Conservation (phyloP, 306 rosid species). For the Luffa aegyptiaca region DNA sequence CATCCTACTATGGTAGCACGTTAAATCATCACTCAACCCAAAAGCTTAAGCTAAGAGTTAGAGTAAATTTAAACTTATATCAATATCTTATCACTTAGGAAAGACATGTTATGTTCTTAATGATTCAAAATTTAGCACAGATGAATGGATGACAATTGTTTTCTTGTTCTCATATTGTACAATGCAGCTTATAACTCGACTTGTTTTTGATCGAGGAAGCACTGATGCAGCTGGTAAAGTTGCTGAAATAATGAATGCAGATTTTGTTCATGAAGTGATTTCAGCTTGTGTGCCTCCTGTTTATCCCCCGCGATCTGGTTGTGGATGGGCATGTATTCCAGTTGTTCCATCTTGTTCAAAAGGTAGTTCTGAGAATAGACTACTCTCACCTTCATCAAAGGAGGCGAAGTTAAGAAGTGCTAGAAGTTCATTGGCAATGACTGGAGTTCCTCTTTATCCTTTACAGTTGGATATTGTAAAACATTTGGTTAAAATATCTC, state of each 20-base stretch:
- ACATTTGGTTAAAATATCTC: conserved; percentile 91
- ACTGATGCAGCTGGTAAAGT: conserved; percentile 94
- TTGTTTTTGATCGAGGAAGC: conserved; percentile 94
- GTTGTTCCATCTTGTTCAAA: conserved; percentile 60
- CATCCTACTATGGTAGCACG: too few relatives aligned
- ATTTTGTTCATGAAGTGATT: conserved; percentile 93
- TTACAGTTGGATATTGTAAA: conserved; percentile 84
- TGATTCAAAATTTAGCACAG: not conserved
- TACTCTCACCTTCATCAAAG: conserved; percentile 67
- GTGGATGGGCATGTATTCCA: conserved; percentile 98
- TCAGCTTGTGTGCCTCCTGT: conserved; percentile 98
- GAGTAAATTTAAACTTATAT: too few relatives aligned
- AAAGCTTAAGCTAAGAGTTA: too few relatives aligned
- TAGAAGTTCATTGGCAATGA: conserved; percentile 54
- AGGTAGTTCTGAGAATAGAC: conserved; percentile 69
- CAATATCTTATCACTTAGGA: not conserved
- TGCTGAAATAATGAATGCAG: conserved; percentile 93
- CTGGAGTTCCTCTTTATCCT: conserved; percentile 83
- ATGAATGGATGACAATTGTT: conserved; percentile 3
- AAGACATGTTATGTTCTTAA: not conserved
- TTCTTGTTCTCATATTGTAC: conserved; percentile 14
- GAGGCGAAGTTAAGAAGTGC: conserved; percentile 76
- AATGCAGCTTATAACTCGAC: conserved; percentile 84
- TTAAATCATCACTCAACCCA: too few relatives aligned
- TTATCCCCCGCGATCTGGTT: conserved; percentile 87